phyloP scores from a whole-genome alignment of 2,329 filamentous ascomycete species.

The Colletotrichum eleusines region DNA sequence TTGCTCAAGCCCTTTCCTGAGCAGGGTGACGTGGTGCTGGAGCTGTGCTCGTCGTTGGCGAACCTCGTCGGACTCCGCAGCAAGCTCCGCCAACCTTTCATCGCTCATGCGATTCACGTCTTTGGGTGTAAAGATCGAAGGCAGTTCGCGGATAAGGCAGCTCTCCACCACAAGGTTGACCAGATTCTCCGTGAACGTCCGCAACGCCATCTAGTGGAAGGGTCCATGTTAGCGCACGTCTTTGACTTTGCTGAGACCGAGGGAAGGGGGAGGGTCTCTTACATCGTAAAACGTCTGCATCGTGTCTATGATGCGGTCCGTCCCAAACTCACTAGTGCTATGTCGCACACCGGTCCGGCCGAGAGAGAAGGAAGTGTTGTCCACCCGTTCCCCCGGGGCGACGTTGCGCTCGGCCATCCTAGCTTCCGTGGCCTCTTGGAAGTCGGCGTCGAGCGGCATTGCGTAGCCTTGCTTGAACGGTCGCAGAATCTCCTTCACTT shows the following conservation, averaged over 20 bases:
- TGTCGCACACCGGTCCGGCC: no score
- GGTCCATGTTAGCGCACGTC: not conserved
- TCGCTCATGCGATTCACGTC: slow-evolving; percentile 52
- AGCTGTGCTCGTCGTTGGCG: slow-evolving; percentile 35
- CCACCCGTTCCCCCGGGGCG: no score
- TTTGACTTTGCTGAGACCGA: no score
- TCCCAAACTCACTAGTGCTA: slow-evolving; percentile 55
- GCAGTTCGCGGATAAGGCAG: slow-evolving; percentile 58
- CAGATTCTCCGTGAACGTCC: slow-evolving; percentile 62
- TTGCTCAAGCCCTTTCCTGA: slow-evolving; percentile 42
- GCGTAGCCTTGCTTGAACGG: slow-evolving; percentile 53
- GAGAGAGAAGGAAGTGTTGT: no score
- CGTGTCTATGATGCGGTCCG: slow-evolving; percentile 57
- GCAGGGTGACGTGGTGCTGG: slow-evolving; percentile 35
- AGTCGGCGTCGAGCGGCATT: slow-evolving; percentile 51
- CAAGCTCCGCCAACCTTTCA: slow-evolving; percentile 47
- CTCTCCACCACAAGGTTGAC: slow-evolving; percentile 62
- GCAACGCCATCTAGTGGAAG: slow-evolving; percentile 54
- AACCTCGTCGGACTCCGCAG: slow-evolving; percentile 49
- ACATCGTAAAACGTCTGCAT: slow-evolving; percentile 60
- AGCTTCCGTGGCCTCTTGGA: slow-evolving; percentile 42
- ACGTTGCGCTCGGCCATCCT: slow-evolving; percentile 1
- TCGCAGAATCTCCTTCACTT: slow-evolving; percentile 55
- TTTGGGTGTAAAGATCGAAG: slow-evolving; percentile 55
- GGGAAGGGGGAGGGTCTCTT: slow-evolving; percentile 12